Evolutionary conservation across 208 protist species (phyloP).

Genomic region (Endotrypanum monterogeii): DNA sequence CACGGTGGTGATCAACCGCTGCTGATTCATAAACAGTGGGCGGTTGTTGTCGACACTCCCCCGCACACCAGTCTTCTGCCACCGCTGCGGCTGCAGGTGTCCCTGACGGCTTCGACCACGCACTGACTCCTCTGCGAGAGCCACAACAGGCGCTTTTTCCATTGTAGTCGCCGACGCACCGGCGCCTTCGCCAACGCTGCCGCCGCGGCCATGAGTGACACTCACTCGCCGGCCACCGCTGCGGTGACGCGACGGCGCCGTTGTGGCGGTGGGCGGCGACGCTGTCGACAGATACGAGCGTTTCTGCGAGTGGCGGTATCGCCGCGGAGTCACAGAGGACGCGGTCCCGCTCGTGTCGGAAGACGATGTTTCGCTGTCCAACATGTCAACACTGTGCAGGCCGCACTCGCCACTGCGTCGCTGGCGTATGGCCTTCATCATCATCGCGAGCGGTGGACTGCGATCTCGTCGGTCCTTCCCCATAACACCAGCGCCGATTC

Average conservation of each 20-base stretch:
- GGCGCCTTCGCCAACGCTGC: neutral
- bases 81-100: neutral
- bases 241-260: neutral
- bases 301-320: neutral
- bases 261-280: neutral
- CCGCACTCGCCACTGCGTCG: neutral
- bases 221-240: neutral
- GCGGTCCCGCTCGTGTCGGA: neutral
- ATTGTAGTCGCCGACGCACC: neutral
- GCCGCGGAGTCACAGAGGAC: neutral
- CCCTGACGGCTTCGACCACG: neutral
- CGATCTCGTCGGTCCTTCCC: conserved; percentile 11
- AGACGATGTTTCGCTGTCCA: neutral
- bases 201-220: neutral
- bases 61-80: neutral
- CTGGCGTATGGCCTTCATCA: conserved; percentile 18
- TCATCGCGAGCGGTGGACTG: conserved; percentile 31
- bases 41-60: neutral
- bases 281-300: neutral
- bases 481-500: neutral
- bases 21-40: neutral
- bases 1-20: neutral
- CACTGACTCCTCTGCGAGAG: neutral
- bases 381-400: neutral
- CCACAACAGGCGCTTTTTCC: neutral